phyloP scores from a whole-genome alignment of 768 basidiomycete species.

The Boletus speciosus region DNA sequence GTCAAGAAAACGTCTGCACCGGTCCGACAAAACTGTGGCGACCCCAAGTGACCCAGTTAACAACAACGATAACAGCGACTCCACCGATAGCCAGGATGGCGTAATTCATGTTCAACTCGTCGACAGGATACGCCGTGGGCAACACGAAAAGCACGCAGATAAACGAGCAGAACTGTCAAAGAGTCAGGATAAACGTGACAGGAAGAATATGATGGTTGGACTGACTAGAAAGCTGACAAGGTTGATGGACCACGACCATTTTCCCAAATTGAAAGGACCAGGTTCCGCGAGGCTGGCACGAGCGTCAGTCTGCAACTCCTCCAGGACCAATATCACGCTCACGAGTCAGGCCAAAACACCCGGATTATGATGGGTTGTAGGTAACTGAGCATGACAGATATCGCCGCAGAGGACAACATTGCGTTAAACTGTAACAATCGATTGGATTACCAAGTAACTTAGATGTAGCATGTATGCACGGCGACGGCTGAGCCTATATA shows the following conservation, averaged over 20 bases:
- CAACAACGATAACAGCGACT: constrained; percentile 41
- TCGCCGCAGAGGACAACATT: constrained; percentile 52
- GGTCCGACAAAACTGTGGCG: constrained; percentile 42
- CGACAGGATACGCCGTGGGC: constrained; percentile 52
- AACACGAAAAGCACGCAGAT: constrained; percentile 54
- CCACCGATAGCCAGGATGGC: constrained; percentile 51
- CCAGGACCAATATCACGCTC: constrained; percentile 12
- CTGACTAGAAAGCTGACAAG: constrained; percentile 44
- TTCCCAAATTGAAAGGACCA: constrained; percentile 51
- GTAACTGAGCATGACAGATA: constrained; percentile 58
- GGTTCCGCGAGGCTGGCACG: constrained; percentile 40
- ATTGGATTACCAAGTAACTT: neutral
- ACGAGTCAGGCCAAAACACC: constrained; percentile 54
- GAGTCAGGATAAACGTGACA: neutral
- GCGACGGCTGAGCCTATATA: constrained; percentile 57
- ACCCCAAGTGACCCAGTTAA: constrained; percentile 50
- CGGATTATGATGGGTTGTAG: constrained; percentile 55
- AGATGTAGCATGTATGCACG: constrained; percentile 31
- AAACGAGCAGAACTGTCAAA: constrained; percentile 46
- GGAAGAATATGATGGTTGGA: neutral
- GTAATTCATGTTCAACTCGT: constrained; percentile 54
- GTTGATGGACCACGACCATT: constrained; percentile 52
- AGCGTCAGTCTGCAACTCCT: neutral
- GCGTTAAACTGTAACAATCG: constrained; percentile 44
- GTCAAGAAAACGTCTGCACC: constrained; percentile 34